These are phyloP conservation scores for Sporisorium exsertum DNA, from an alignment of 1,284 basidiomycete genomes.

Conservation along the genomic window DNA sequence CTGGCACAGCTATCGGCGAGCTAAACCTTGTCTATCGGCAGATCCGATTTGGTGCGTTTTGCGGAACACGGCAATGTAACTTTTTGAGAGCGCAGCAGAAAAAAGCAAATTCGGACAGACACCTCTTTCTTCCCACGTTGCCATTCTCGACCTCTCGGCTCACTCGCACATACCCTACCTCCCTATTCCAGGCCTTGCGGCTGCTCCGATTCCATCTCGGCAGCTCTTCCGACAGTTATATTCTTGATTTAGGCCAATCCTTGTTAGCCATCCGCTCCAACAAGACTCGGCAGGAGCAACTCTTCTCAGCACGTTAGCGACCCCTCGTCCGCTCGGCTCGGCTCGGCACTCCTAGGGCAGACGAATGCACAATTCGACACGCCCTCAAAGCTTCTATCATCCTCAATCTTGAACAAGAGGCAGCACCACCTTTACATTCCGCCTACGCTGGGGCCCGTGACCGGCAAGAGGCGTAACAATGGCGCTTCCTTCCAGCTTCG, in stretches of 20 bases:
- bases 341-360: background rate
- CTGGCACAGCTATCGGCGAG: too few species aligned
- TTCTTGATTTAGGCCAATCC: background rate
- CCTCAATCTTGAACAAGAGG: background rate
- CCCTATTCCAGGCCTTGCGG: background rate
- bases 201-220: background rate
- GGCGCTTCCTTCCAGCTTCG: constrained; percentile 45
- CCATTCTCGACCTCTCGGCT: background rate
- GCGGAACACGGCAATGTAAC: constrained; percentile 42
- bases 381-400: background rate
- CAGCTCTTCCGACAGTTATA: background rate
- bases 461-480: constrained; percentile 10
- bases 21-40: constrained; percentile 12
- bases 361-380: background rate
- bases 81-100: constrained; percentile 16
- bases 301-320: background rate
- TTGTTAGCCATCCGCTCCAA: background rate
- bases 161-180: background rate
- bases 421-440: background rate
- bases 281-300: too few species aligned
- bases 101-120: constrained; percentile 11
- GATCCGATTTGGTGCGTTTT: constrained; percentile 10
- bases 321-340: background rate
- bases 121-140: constrained; percentile 1
- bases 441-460: constrained; percentile 13